Evolutionary conservation across 2,329 filamentous ascomycete genomes (phyloP).

Genomic region (Fusarium nodosum): DNA sequence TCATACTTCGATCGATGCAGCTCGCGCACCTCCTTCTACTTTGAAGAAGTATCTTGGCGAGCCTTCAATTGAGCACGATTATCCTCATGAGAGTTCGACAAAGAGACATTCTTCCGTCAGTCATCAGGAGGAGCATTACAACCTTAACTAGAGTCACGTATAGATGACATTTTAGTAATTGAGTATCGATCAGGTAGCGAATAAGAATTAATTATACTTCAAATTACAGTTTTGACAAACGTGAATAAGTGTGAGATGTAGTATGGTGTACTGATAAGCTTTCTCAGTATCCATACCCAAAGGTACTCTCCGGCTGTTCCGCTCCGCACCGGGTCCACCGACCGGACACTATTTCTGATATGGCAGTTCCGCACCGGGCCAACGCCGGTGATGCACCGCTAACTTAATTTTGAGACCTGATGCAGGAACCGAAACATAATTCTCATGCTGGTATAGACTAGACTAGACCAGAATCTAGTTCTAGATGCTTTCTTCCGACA

Average conservation of each 20-base stretch:
- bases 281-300: background rate
- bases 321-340: conserved; percentile 14
- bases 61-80: conserved; percentile 51
- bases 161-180: background rate
- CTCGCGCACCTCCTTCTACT: conserved; percentile 48
- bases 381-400: background rate
- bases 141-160: conserved; percentile 22
- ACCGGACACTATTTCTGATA: conserved; percentile 32
- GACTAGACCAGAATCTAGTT: background rate
- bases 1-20: conserved; percentile 36
- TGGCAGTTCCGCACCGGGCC: conserved; percentile 32
- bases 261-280: background rate
- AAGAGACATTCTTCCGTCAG: conserved; percentile 49
- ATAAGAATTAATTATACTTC: too few relatives aligned
- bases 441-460: background rate
- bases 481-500: background rate
- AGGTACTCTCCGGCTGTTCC: conserved; percentile 8
- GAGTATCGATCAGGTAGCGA: background rate
- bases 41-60: conserved; percentile 46
- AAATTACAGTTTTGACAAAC: accelerated
- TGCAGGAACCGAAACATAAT: conserved; percentile 15
- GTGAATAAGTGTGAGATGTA: background rate
- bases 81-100: conserved; percentile 51
- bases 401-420: background rate
- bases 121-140: conserved; percentile 52